A percentile compares a stretch with the other conserved stretches of the same genome.
Evolutionary conservation across 169 alveolate genomes (phyloP).

Genomic region (Besnoitia besnoiti): DNA sequence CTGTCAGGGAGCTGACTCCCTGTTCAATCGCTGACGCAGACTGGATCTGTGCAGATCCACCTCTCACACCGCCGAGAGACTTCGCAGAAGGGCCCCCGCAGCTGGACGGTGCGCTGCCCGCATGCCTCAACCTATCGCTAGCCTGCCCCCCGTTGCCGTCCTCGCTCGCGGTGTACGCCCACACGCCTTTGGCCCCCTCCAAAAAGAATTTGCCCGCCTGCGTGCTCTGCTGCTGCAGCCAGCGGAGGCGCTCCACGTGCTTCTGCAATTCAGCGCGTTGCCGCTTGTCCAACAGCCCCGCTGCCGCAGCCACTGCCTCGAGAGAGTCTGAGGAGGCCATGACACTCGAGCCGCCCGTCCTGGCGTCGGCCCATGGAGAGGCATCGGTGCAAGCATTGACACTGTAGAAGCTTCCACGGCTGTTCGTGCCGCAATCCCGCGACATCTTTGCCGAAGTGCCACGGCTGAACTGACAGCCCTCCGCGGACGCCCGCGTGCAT

Average conservation of each 20-base stretch:
- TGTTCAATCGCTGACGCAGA: neutral
- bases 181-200: neutral
- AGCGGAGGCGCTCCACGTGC: neutral
- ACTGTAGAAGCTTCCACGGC: too few relatives aligned
- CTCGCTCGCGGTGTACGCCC: neutral
- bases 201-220: neutral
- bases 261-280: neutral
- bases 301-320: too few relatives aligned
- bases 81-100: neutral
- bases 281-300: neutral
- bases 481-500: too few relatives aligned
- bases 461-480: too few relatives aligned
- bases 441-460: too few relatives aligned
- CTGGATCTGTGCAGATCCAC: neutral
- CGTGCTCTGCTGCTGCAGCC: neutral
- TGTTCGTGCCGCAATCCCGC: too few relatives aligned
- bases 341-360: too few relatives aligned
- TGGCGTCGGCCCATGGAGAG: too few relatives aligned
- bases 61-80: neutral
- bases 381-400: too few relatives aligned
- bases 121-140: neutral
- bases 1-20: neutral
- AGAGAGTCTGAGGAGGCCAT: too few relatives aligned
- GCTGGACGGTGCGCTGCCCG: neutral
- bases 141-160: neutral